A percentile compares a stretch with the other conserved stretches of the same genome.
phyloP scores from a whole-genome alignment of 2,329 filamentous ascomycete genomes.

The Tympanopsis confertula region DNA sequence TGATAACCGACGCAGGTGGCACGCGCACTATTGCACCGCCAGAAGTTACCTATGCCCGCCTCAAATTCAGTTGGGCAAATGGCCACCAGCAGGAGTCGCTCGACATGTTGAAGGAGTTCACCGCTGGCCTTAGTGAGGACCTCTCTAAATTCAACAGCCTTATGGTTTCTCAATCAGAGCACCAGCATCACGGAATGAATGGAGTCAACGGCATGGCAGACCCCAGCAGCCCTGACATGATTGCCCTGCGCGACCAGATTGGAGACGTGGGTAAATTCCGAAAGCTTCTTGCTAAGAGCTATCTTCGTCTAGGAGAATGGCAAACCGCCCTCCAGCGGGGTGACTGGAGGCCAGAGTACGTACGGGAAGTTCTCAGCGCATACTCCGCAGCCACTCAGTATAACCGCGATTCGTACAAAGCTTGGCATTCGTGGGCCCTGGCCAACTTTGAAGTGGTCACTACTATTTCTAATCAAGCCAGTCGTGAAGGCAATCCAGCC shows the following conservation, averaged over 20 bases:
- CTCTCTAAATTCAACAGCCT: not conserved
- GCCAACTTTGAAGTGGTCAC: conserved; percentile 87
- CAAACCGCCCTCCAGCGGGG: conserved; percentile 74
- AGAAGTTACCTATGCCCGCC: conserved; percentile 6
- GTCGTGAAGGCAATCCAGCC: conserved; percentile 39
- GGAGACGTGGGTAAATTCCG: conserved; percentile 39
- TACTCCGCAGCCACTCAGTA: conserved; percentile 88
- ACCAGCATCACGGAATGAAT: not conserved
- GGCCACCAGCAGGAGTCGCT: not conserved
- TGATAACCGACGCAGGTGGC: conserved; percentile 38
- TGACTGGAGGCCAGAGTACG: conserved; percentile 71
- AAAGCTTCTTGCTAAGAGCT: conserved; percentile 80
- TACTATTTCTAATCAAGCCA: conserved; percentile 42
- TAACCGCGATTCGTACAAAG: conserved; percentile 94
- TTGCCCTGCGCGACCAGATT: not conserved
- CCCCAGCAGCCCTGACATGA: not conserved
- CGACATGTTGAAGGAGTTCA: not conserved
- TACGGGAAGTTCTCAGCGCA: conserved; percentile 79
- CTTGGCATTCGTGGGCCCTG: conserved; percentile 96
- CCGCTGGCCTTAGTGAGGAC: not conserved
- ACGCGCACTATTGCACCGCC: conserved; percentile 49
- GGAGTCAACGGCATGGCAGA: not conserved
- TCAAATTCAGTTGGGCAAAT: conserved; percentile 5
- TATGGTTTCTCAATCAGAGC: not conserved
- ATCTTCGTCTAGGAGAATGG: conserved; percentile 94